Percentiles rank a stretch among this genome's conserved stretches.
phyloP scores from a whole-genome alignment of 805 yeast genomes.

The Schwanniomyces polymorphus region DNA sequence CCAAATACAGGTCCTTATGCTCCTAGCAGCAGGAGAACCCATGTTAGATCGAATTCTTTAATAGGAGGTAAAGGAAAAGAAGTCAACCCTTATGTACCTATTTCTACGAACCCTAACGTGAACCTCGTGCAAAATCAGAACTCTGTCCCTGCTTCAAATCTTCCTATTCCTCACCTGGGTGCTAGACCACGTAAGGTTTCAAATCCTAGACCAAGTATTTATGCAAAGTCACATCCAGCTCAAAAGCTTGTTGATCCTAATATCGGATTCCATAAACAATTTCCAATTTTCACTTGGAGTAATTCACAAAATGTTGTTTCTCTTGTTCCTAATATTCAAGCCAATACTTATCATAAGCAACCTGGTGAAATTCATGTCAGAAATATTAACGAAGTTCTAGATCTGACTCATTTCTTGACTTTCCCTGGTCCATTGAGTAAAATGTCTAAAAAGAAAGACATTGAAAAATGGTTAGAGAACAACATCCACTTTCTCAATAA shows the following conservation, averaged over 20 bases:
- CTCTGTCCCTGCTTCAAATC: neutral
- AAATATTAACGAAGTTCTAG: conserved; percentile 14
- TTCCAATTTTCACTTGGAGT: conserved; percentile 74
- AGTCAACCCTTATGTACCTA: conserved; percentile 42
- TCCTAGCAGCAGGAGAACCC: conserved; percentile 33
- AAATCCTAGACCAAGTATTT: conserved; percentile 10
- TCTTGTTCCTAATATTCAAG: conserved; percentile 25
- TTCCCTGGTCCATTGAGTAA: conserved; percentile 72
- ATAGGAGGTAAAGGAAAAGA: conserved; percentile 42
- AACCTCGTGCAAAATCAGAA: neutral
- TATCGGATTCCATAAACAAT: conserved; percentile 58
- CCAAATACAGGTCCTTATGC: conserved; percentile 47
- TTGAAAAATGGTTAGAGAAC: conserved; percentile 58
- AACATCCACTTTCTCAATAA: conserved; percentile 16
- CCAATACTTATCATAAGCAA: conserved; percentile 32
- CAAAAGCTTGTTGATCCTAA: conserved; percentile 39
- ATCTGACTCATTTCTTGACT: conserved; percentile 25
- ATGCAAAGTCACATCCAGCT: neutral
- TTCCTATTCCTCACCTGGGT: neutral
- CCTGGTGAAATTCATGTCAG: conserved; percentile 35
- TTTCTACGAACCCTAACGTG: conserved; percentile 10
- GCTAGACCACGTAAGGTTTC: conserved; percentile 5
- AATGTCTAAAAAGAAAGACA: conserved; percentile 57
- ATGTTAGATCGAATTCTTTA: conserved; percentile 40
- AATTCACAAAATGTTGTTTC: conserved; percentile 25